Conservation (phyloP, 108 stramenopile genomes). For the Mayamaea pseudoterrestris region DNA sequence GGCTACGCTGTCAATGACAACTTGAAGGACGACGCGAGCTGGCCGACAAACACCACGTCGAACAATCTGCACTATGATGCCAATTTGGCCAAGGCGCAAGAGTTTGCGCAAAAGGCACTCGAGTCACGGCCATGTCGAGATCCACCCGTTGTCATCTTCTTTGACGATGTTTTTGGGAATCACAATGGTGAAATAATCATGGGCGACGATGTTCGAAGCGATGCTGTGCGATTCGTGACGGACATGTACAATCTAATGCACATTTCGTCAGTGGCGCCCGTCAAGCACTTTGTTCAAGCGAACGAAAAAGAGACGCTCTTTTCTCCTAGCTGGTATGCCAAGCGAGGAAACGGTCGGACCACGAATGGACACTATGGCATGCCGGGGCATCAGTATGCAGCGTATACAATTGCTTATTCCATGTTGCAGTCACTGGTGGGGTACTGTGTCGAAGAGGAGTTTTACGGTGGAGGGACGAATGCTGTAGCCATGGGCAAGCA, state of each 20-base stretch:
- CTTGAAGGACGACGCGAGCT: constrained; percentile 9
- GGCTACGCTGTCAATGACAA: constrained; percentile 59
- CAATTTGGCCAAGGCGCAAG: constrained; percentile 16
- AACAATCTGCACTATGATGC: constrained; percentile 21
- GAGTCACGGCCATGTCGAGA: constrained; percentile 9
- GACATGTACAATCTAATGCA: constrained; percentile 28
- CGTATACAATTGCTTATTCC: constrained; percentile 16
- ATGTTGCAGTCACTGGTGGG: constrained; percentile 7
- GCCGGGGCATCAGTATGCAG: constrained; percentile 15
- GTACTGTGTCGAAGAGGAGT: constrained; percentile 13
- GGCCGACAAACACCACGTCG: constrained; percentile 1
- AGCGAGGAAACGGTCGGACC: neutral
- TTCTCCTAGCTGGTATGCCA: constrained; percentile 29
- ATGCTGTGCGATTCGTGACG: constrained; percentile 28
- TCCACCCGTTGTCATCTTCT: constrained; percentile 40
- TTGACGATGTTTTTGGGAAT: constrained; percentile 61
- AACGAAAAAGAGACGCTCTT: constrained; percentile 40
- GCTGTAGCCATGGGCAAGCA: neutral
- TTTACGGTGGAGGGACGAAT: neutral
- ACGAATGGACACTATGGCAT: constrained; percentile 22
- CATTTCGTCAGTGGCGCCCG: constrained; percentile 30
- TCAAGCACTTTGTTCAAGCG: constrained; percentile 33
- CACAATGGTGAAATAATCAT: constrained; percentile 38
- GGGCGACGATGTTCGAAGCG: constrained; percentile 23
- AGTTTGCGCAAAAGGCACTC: constrained; percentile 20